These are phyloP conservation scores for Acacia crassicarpa DNA, from an alignment of 306 rosid species.

Conservation along the genomic window DNA sequence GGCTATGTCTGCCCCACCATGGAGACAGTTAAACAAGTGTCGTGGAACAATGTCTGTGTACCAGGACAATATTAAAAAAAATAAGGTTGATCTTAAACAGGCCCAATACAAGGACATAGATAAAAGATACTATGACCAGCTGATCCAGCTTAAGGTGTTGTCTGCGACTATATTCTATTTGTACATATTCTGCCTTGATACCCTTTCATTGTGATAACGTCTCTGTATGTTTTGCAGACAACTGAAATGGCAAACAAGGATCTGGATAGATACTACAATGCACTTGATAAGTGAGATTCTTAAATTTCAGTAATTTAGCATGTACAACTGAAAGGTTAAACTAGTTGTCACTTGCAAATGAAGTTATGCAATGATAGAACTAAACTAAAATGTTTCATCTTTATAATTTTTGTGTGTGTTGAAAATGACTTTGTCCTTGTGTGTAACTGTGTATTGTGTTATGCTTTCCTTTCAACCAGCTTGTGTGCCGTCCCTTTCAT, in stretches of 20 bases:
- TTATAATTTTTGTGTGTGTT: background rate
- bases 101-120: slow-evolving; percentile 90
- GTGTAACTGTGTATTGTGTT: background rate
- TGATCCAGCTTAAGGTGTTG: slow-evolving; percentile 91
- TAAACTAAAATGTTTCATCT: background rate
- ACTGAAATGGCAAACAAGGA: slow-evolving; percentile 99
- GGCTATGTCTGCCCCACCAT: slow-evolving; percentile 2
- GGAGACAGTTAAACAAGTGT: slow-evolving; percentile 67
- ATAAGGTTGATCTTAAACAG: slow-evolving; percentile 83
- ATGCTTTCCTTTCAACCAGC: background rate
- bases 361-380: slow-evolving; percentile 23
- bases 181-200: slow-evolving; percentile 3
- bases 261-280: slow-evolving; percentile 95
- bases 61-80: slow-evolving; percentile 70
- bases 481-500: background rate
- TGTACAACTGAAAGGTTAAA: slow-evolving; percentile 5
- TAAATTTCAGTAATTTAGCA: slow-evolving; percentile 27
- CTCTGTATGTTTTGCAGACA: slow-evolving; percentile 57
- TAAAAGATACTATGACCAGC: slow-evolving; percentile 85
- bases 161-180: slow-evolving; percentile 1
- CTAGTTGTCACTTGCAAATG: slow-evolving; percentile 15
- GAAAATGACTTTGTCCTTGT: background rate
- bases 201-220: slow-evolving; percentile 15
- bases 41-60: slow-evolving; percentile 81
- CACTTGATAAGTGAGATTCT: slow-evolving; percentile 86